Percentiles rank a stretch among this genome's conserved stretches.
phyloP scores from a whole-genome alignment of 2,329 filamentous ascomycete species.

The Aspergillus brasiliensis region DNA sequence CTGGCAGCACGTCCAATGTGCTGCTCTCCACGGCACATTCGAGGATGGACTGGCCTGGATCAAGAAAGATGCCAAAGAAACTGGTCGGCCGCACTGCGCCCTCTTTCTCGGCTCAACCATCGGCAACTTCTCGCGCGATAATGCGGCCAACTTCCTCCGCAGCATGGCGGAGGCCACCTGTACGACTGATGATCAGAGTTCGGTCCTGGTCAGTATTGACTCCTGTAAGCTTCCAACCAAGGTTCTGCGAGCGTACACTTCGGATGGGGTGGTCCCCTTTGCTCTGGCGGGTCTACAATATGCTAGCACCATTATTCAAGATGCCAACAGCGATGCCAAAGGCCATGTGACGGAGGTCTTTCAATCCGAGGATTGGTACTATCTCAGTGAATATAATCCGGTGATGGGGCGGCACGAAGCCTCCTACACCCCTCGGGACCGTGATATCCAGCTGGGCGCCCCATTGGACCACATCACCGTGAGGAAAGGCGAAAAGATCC shows the following conservation, averaged over 20 bases:
- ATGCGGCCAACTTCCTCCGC: not conserved
- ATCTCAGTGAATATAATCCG: slow-evolving; percentile 14
- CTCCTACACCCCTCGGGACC: not conserved
- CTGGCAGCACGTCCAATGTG: not conserved
- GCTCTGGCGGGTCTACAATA: not conserved
- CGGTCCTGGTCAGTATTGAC: not conserved
- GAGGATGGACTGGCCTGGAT: not conserved
- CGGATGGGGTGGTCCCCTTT: not conserved
- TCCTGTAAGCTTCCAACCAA: not conserved
- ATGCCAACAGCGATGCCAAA: no score
- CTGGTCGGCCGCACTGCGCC: not conserved
- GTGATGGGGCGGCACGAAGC: slow-evolving; percentile 13
- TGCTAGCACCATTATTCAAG: not conserved
- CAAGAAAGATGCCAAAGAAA: not conserved
- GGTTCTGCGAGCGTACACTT: not conserved
- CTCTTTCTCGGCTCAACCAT: not conserved
- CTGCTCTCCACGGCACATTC: not conserved
- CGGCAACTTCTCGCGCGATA: not conserved
- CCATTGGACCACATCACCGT: slow-evolving; percentile 11
- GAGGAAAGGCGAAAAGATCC: slow-evolving; percentile 9
- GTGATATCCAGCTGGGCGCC: slow-evolving; percentile 6
- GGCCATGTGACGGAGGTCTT: not conserved
- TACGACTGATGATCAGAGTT: not conserved
- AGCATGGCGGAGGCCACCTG: no score
- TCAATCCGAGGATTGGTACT: slow-evolving; percentile 9